Evolutionary conservation across 2,329 filamentous ascomycete species (phyloP).

Genomic region (Venturia effusa): DNA sequence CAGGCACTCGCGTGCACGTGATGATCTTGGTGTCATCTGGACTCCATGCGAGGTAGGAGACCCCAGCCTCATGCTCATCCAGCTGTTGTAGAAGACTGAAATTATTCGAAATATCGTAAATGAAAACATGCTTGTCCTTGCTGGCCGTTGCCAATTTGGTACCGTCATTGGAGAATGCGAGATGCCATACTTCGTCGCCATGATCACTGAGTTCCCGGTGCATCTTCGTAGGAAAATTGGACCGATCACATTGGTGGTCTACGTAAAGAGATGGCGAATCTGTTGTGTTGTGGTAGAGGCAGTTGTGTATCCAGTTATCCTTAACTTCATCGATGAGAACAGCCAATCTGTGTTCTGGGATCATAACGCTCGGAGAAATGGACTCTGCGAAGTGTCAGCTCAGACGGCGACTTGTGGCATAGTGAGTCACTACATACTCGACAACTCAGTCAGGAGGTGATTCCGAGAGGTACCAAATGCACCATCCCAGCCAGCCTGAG

Average conservation of each 20-base stretch:
- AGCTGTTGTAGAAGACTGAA: constrained; percentile 56
- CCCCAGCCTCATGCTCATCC: constrained; percentile 55
- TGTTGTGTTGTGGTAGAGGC: constrained; percentile 78
- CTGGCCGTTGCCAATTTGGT: constrained; percentile 73
- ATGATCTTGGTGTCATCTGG: constrained; percentile 81
- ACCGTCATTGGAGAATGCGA: constrained; percentile 84
- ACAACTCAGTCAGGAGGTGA: constrained; percentile 67
- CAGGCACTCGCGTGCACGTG: constrained; percentile 58
- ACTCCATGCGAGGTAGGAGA: constrained; percentile 81
- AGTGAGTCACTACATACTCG: constrained; percentile 45
- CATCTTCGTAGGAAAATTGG: constrained; percentile 65
- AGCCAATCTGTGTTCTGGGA: constrained; percentile 81
- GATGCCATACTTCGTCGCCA: constrained; percentile 78
- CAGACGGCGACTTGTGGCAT: neutral
- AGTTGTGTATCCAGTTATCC: constrained; percentile 68
- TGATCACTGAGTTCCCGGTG: constrained; percentile 63
- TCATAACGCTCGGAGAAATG: constrained; percentile 94
- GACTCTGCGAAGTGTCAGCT: constrained; percentile 44
- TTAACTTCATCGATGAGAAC: constrained; percentile 76
- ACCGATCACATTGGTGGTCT: constrained; percentile 73
- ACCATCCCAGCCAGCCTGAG: constrained; percentile 76
- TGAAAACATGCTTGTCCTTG: constrained; percentile 60
- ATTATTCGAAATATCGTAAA: constrained; percentile 65
- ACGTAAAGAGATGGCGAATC: constrained; percentile 74
- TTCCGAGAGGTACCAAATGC: constrained; percentile 64